Base-by-base conservation (phyloP, 768 basidiomycete species). In the Kwoniella dejecticola region DNA sequence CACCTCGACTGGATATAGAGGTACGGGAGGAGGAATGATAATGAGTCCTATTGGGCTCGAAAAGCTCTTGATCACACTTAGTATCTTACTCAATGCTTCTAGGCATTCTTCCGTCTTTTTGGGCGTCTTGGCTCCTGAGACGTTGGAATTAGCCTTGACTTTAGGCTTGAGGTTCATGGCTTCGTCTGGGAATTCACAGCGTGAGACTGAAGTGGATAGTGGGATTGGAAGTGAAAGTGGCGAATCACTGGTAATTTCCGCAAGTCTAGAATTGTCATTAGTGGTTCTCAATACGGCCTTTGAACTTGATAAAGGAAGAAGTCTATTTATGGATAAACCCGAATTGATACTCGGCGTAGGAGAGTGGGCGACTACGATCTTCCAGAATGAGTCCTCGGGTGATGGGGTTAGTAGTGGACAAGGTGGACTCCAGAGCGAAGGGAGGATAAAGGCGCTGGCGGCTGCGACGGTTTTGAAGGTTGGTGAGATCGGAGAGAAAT, bases 381-480 rank as follows among this genome's bases (percentile, higher is more conserved):
- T 94, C 71, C 76, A 81, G 10, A 78, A 72, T 53, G 75, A 93
- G 57, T 88, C 90, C 58, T 83, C 83, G 66, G 89, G 92, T 0
- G 72, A 84, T 40, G 55, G 65, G 79, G 83, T 63, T 86, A 88
- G 1, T 84, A 85, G 3, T 88, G 90, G 46, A 89, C 91, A 19
- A 69, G 82, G 49, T 82, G 87, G 63, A 36, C 17, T 42, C 86
- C 87, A 72, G 75, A 65, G 60, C 24, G 73, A 79, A 26, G 79
- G 83, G 1, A 84, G 84, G 64, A 73, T 91, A 31, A 84, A 83
- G 55, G 84, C 87, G 55, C 86, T 86, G 0, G 86, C 88, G 1
- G 91, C 90, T 0, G 90, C 90, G 0, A 88, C 93, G 1, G 75
- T 94, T 44, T 78, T 96, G 56, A 90, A 89, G 74, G 84, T 90